These are phyloP conservation scores for Hypoxylon subgilvum DNA, from an alignment of 495 filamentous ascomycete genomes.

Conservation along the genomic window DNA sequence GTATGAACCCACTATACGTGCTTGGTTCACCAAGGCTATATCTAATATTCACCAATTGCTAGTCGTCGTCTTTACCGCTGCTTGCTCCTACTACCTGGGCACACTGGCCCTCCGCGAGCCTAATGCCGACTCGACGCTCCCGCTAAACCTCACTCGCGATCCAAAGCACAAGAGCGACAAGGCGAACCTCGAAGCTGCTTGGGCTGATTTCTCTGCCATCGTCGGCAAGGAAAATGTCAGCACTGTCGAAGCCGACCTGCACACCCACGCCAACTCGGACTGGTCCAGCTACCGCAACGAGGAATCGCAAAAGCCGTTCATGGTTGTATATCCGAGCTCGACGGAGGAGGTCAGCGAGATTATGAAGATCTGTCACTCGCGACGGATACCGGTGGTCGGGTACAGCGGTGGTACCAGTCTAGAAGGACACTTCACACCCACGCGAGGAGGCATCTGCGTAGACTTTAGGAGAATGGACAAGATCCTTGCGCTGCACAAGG, in stretches of 20 bases:
- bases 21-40: neutral
- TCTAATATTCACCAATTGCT: slow-evolving; percentile 13
- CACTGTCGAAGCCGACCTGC: slow-evolving; percentile 69
- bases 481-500: slow-evolving; percentile 71
- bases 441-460: slow-evolving; percentile 74
- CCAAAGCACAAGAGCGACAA: slow-evolving; percentile 74
- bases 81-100: slow-evolving; percentile 74
- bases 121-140: slow-evolving; percentile 73
- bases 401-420: slow-evolving; percentile 79
- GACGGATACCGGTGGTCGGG: slow-evolving; percentile 74
- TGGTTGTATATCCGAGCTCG: slow-evolving; percentile 67
- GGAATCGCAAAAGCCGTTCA: slow-evolving; percentile 55
- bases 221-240: slow-evolving; percentile 86
- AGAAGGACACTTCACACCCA: slow-evolving; percentile 81
- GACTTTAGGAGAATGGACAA: slow-evolving; percentile 80
- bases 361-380: slow-evolving; percentile 74
- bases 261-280: slow-evolving; percentile 78
- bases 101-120: slow-evolving; percentile 62
- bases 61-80: slow-evolving; percentile 66
- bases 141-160: slow-evolving; percentile 63
- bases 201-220: slow-evolving; percentile 86
- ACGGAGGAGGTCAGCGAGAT: slow-evolving; percentile 74
- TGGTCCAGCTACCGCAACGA: slow-evolving; percentile 81
- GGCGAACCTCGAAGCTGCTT: slow-evolving; percentile 86
- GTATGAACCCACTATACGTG: slow-evolving; percentile 52